Evolutionary conservation across 495 filamentous ascomycete species (phyloP), one percentile per base, ranked within the genome.

Genomic region (Neurospora cerealis): DNA sequence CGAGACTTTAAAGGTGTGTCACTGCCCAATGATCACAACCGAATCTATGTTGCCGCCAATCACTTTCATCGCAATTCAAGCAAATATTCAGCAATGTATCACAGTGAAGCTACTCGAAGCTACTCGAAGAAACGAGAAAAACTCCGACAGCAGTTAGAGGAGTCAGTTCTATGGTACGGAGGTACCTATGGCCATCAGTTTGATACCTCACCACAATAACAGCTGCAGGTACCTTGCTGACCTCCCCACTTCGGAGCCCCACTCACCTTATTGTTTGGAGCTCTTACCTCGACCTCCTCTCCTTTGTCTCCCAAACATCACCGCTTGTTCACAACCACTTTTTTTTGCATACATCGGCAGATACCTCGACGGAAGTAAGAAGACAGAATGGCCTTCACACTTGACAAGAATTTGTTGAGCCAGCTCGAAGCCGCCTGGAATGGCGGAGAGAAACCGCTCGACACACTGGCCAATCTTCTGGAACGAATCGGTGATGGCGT

Each of bases 401-500:
- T 62, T 0, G 28, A 62, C 7, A 1, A 62, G 15, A 62, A 62
- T 8, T 9, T 62, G 54, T 19, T 62, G 54, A 62, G 54, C 28
- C 54, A 62, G 54, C 54, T 62, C 28, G 54, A 62, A 34, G 54
- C 28, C 6, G 54, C 54, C 9, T 62, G 54, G 54, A 62, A 62
- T 19, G 54, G 54, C 54, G 54, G 54, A 34, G 54, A 62, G 34
- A 19, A 62, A 62, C 54, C 54, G 54, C 54, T 62, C 54, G 54
- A 62, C 54, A 7, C 54, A 34, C 2, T 62, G 13, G 54, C 54
- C 54, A 32, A 17, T 62, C 24, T 62, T 62, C 28, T 62, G 1
- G 54, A 62, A 62, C 34, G 54, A 62, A 62, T 62, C 28, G 92
- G 88, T 2, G 88, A 93, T 80, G 87, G 83, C 15, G 91, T 91